Evolutionary conservation across 2,329 filamentous ascomycete genomes (phyloP).

Genomic region (Aureobasidium sp.): DNA sequence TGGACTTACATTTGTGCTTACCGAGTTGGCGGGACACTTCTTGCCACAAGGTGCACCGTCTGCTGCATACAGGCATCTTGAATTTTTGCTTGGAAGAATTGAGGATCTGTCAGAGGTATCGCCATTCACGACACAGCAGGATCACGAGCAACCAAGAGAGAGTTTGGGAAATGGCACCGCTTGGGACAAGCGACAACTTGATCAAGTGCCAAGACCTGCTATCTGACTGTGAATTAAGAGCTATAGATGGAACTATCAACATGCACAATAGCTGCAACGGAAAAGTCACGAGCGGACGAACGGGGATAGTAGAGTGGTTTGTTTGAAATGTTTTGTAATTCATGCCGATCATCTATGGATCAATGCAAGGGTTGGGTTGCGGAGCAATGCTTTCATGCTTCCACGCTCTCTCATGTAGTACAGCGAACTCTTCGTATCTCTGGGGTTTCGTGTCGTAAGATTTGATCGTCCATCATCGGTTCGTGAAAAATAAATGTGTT

Average conservation of each 20-base stretch:
- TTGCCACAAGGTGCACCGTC: slow-evolving; percentile 72
- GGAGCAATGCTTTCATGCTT: background rate
- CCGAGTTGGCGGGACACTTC: slow-evolving; percentile 74
- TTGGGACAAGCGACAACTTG: background rate
- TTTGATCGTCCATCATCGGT: slow-evolving; percentile 5
- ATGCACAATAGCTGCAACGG: too few species aligned
- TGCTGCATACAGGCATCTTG: slow-evolving; percentile 75
- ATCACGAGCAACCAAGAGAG: slow-evolving; percentile 23
- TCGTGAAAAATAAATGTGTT: slow-evolving; percentile 3
- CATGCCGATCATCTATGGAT: background rate
- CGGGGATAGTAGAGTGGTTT: background rate
- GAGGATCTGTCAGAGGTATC: slow-evolving; percentile 53
- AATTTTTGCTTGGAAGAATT: slow-evolving; percentile 79
- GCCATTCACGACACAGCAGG: slow-evolving; percentile 39
- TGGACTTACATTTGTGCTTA: slow-evolving; percentile 75
- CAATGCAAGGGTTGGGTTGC: background rate
- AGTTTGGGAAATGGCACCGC: slow-evolving; percentile 10
- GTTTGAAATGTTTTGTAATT: background rate
- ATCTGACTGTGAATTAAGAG: too few species aligned
- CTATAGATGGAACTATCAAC: too few species aligned
- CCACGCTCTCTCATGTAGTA: background rate
- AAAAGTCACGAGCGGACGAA: too few species aligned
- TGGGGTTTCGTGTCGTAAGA: slow-evolving; percentile 12
- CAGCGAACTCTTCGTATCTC: slow-evolving; percentile 1
- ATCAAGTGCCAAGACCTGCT: background rate